Percentiles rank a stretch among this genome's conserved stretches.
Conservation (phyloP, 306 rosid genomes). For the Astragalus membranaceus region DNA sequence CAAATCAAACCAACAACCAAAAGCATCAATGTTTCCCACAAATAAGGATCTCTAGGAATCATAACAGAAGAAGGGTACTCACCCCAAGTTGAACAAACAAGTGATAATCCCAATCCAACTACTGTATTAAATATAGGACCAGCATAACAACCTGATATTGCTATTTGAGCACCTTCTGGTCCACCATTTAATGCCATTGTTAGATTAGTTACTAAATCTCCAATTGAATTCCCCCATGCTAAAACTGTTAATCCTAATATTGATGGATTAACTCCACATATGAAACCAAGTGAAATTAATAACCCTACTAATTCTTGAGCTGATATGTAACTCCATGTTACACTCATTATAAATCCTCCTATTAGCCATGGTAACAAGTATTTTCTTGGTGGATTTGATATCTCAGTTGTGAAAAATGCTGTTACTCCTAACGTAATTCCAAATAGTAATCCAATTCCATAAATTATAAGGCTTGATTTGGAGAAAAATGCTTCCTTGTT, state of each 20-base stretch:
- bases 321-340: conserved; percentile 49
- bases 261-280: conserved; percentile 74
- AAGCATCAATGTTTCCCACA: conserved; percentile 42
- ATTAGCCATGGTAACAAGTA: conserved; percentile 40
- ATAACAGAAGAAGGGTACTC: conserved; percentile 31
- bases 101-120: conserved; percentile 45
- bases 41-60: conserved; percentile 43
- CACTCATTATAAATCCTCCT: conserved; percentile 53
- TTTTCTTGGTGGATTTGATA: conserved; percentile 35
- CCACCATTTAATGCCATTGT: conserved; percentile 48
- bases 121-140: conserved; percentile 47
- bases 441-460: conserved; percentile 32
- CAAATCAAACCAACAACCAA: conserved; percentile 38
- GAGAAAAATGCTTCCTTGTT: not conserved
- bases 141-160: conserved; percentile 56
- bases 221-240: conserved; percentile 93
- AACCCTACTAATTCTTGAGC: conserved; percentile 48
- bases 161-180: conserved; percentile 41
- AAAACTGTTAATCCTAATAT: conserved; percentile 72
- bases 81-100: conserved; percentile 30
- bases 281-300: conserved; percentile 48
- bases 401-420: conserved; percentile 27
- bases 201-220: conserved; percentile 41
- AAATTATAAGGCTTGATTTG: conserved; percentile 16
- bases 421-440: conserved; percentile 28